A percentile compares a stretch with the other conserved stretches of the same genome.
These are phyloP conservation scores for Schwanniomyces occidentalis DNA, from an alignment of 805 yeast species.

Conservation along the genomic window DNA sequence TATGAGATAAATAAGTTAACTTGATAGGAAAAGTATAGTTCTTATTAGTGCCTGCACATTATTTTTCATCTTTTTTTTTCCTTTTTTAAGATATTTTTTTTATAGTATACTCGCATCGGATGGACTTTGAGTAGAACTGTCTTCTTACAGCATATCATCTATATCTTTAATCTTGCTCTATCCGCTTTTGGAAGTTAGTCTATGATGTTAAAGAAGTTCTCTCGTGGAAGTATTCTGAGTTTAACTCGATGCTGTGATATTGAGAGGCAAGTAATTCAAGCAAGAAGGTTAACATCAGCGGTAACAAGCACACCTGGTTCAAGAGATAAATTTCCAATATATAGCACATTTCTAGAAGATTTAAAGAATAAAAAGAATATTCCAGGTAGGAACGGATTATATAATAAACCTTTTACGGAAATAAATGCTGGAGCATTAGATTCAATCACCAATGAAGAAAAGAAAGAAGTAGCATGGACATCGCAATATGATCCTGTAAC, in stretches of 20 bases:
- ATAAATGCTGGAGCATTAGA: constrained; percentile 7
- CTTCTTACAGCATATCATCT: too few relatives aligned
- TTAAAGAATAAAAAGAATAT: constrained; percentile 10
- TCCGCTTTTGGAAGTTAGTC: too few relatives aligned
- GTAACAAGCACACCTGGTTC: constrained; percentile 3
- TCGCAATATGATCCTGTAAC: constrained; percentile 42
- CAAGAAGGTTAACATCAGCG: constrained; percentile 3
- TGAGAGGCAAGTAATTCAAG: constrained; percentile 1
- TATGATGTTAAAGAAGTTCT: constrained; percentile 6
- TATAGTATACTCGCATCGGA: too few relatives aligned
- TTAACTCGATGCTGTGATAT: constrained; percentile 2
- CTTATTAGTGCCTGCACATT: too few relatives aligned
- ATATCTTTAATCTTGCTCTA: too few relatives aligned
- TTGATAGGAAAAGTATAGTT: too few relatives aligned
- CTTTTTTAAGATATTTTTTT: too few relatives aligned
- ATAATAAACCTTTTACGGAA: constrained; percentile 11
- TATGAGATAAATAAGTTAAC: too few relatives aligned
- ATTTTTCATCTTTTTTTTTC: too few relatives aligned
- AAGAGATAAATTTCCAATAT: constrained; percentile 11
- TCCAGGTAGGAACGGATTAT: constrained; percentile 9
- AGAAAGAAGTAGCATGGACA: constrained; percentile 31
- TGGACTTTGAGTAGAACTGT: too few relatives aligned
- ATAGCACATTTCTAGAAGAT: constrained; percentile 13
- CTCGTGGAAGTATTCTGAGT: constrained; percentile 1
- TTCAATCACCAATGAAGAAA: constrained; percentile 9